Percentiles rank a stretch among this genome's conserved stretches.
Evolutionary conservation across 495 filamentous ascomycete genomes (phyloP).

Genomic region (Penicillium nucicola): DNA sequence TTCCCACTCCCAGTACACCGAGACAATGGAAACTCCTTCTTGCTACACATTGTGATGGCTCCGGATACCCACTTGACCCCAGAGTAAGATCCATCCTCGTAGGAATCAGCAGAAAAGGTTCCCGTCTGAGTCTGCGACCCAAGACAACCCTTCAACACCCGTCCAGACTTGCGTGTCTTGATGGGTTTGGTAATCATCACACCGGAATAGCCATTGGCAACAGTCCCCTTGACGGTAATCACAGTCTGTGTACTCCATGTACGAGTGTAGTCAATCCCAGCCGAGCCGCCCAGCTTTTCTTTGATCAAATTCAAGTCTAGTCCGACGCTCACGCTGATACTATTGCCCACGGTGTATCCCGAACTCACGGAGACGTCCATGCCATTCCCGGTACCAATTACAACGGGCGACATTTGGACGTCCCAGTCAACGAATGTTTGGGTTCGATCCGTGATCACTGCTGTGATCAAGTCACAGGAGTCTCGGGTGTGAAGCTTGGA

Average conservation of each 20-base stretch:
- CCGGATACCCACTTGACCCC: conserved; percentile 10
- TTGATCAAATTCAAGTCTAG: not conserved
- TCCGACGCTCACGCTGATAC: not conserved
- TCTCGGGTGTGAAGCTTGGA: not conserved
- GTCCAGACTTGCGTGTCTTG: conserved; percentile 5
- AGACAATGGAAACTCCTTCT: conserved; percentile 11
- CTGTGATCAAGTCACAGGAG: not conserved
- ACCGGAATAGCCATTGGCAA: conserved; percentile 3
- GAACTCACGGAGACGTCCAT: conserved; percentile 10
- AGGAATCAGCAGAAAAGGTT: conserved; percentile 1
- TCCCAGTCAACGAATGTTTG: conserved; percentile 12
- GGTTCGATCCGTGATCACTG: conserved; percentile 1
- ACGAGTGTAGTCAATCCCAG: conserved; percentile 1
- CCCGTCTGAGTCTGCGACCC: conserved; percentile 1
- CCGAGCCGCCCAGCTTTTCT: not conserved
- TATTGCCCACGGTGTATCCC: conserved; percentile 5
- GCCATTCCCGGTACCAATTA: conserved; percentile 6
- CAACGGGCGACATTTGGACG: conserved; percentile 12
- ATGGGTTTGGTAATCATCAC: conserved; percentile 7
- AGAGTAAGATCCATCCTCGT: conserved; percentile 4
- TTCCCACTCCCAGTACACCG: conserved; percentile 4
- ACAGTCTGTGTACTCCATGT: conserved; percentile 5
- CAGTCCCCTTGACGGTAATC: conserved; percentile 3
- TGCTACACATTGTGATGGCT: conserved; percentile 10
- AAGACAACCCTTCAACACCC: conserved; percentile 4